phyloP scores from a whole-genome alignment of 257 asterid species.

The Solanum tarijense region DNA sequence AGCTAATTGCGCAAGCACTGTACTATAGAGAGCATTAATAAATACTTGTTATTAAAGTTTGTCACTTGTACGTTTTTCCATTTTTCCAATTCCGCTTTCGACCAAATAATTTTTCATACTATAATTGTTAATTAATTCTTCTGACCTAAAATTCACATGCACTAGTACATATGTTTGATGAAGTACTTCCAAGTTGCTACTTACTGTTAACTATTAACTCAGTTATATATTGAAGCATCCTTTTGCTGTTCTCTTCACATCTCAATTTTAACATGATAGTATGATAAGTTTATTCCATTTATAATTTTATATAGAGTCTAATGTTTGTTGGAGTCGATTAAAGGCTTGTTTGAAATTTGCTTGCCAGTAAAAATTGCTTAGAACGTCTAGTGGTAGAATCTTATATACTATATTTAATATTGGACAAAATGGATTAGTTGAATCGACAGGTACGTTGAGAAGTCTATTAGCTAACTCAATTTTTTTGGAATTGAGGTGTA shows the following conservation, averaged over 20 bases:
- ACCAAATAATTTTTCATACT: not conserved
- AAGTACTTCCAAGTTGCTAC: not conserved
- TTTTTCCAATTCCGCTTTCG: not conserved
- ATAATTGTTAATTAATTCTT: not conserved
- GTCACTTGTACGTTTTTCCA: not conserved
- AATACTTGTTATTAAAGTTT: not conserved
- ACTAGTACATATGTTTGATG: not conserved
- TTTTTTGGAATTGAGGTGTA: not conserved
- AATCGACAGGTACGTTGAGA: not conserved
- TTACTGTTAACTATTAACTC: not conserved
- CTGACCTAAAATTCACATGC: not conserved
- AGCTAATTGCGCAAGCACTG: not conserved
- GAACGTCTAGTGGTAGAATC: not conserved
- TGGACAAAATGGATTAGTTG: not conserved
- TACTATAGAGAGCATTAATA: not conserved
- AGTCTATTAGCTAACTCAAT: not conserved
- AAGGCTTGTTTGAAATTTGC: not conserved
- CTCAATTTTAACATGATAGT: not conserved
- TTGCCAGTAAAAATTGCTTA: not conserved
- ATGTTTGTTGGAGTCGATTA: not conserved
- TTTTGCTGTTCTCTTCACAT: not conserved
- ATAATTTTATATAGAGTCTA: not conserved
- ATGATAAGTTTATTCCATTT: not conserved
- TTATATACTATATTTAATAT: too few relatives aligned
- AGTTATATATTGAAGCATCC: not conserved